These are phyloP conservation scores for Apostasia ramifera DNA, from an alignment of 106 monocot species.

Conservation along the genomic window DNA sequence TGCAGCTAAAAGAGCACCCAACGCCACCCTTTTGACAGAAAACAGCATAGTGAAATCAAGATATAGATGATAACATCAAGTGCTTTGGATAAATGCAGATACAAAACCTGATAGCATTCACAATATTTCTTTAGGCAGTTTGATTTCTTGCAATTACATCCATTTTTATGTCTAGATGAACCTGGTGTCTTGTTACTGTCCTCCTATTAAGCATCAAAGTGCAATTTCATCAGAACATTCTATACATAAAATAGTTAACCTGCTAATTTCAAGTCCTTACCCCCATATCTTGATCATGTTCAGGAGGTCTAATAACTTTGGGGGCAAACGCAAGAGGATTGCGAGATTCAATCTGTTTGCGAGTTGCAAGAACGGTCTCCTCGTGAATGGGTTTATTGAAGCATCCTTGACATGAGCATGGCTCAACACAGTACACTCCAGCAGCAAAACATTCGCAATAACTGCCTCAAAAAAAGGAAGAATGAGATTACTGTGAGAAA, in stretches of 20 bases:
- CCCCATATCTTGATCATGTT: conserved; percentile 19
- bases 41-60: conserved; percentile 1
- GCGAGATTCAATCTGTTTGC: conserved; percentile 52
- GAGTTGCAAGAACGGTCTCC: conserved; percentile 48
- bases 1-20: conserved; percentile 72
- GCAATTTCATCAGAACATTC: background rate
- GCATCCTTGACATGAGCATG: conserved; percentile 68
- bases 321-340: conserved; percentile 68
- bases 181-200: conserved; percentile 53
- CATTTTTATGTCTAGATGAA: conserved; percentile 61
- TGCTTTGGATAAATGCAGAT: conserved; percentile 3
- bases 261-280: conserved; percentile 13
- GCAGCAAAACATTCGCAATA: conserved; percentile 86
- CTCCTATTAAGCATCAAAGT: conserved; percentile 28
- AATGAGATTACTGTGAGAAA: background rate
- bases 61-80: background rate
- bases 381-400: conserved; percentile 55
- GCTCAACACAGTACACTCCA: conserved; percentile 60
- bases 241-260: background rate
- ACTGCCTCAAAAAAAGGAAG: conserved; percentile 16
- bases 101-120: conserved; percentile 78
- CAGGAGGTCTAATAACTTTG: conserved; percentile 40
- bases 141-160: conserved; percentile 92
- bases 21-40: conserved; percentile 45
- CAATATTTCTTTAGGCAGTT: conserved; percentile 87